These are phyloP conservation scores for Fonsecaea pedrosoi DNA, from an alignment of 2,329 filamentous ascomycete genomes.

Conservation along the genomic window DNA sequence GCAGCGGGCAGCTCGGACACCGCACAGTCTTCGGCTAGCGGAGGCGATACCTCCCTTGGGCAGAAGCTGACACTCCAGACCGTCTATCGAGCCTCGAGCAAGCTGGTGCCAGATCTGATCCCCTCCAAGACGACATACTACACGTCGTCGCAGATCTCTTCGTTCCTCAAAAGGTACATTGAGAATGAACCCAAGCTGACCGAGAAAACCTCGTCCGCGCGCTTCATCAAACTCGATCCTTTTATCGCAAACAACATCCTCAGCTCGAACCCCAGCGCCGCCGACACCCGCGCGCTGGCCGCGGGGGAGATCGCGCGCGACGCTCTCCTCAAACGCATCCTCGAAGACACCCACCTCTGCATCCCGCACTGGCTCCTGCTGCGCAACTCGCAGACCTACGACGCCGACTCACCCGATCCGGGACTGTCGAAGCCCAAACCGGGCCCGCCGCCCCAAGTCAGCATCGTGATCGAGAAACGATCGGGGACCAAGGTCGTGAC, in stretches of 20 bases:
- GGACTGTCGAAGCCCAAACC: slow-evolving; percentile 63
- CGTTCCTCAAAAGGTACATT: slow-evolving; percentile 64
- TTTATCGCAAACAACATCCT: slow-evolving; percentile 69
- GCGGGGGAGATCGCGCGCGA: slow-evolving; percentile 66
- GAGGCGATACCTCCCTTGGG: slow-evolving; percentile 49
- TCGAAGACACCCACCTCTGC: slow-evolving; percentile 57
- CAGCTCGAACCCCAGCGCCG: slow-evolving; percentile 55
- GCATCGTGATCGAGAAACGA: slow-evolving; percentile 67
- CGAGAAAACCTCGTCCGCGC: slow-evolving; percentile 48
- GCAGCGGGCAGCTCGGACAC: slow-evolving; percentile 47
- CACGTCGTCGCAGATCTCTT: slow-evolving; percentile 65
- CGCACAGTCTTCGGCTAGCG: slow-evolving; percentile 36
- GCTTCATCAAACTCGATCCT: slow-evolving; percentile 67
- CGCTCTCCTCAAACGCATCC: slow-evolving; percentile 64
- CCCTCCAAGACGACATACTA: slow-evolving; percentile 62
- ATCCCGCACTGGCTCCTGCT: slow-evolving; percentile 65
- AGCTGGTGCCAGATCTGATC: slow-evolving; percentile 63
- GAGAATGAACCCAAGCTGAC: slow-evolving; percentile 41
- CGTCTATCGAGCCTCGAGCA: slow-evolving; percentile 64
- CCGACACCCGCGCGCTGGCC: slow-evolving; percentile 64
- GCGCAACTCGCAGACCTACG: slow-evolving; percentile 52
- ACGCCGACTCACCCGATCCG: slow-evolving; percentile 46
- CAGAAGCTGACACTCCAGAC: slow-evolving; percentile 57
- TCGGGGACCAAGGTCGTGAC: slow-evolving; percentile 71
- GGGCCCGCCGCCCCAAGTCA: slow-evolving; percentile 65